A percentile compares a stretch with the other conserved stretches of the same genome.
These are phyloP conservation scores for Trichopus zeylanicus DNA, from an alignment of 116 monocot genomes.

Conservation along the genomic window DNA sequence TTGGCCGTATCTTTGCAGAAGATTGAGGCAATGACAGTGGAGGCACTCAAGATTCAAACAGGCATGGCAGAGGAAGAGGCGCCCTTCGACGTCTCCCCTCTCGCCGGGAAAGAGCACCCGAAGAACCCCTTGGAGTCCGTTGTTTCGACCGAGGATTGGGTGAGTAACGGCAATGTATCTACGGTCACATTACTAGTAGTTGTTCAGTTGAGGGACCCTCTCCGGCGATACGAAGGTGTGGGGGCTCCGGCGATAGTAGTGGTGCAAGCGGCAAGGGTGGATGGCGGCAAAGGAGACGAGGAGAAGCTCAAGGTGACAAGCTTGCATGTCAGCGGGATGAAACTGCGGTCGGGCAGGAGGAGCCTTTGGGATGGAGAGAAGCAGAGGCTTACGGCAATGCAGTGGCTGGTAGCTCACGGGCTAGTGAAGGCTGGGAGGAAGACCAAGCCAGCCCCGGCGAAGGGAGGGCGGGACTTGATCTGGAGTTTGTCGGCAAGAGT, in stretches of 20 bases:
- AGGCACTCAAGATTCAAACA: constrained; percentile 80
- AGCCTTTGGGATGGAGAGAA: constrained; percentile 58
- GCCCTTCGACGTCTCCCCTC: constrained; percentile 72
- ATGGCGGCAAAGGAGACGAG: constrained; percentile 14
- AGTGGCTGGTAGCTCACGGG: constrained; percentile 86
- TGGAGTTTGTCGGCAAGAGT: constrained; percentile 85
- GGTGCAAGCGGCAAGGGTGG: constrained; percentile 44
- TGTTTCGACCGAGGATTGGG: constrained; percentile 36
- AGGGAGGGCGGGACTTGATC: constrained; percentile 27
- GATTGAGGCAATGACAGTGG: constrained; percentile 71
- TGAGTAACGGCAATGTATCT: neutral
- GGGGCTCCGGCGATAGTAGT: constrained; percentile 50
- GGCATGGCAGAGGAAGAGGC: constrained; percentile 71
- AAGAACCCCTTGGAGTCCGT: constrained; percentile 24
- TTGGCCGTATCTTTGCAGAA: constrained; percentile 60
- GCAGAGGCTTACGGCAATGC: constrained; percentile 72
- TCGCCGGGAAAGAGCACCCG: constrained; percentile 8
- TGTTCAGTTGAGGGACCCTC: constrained; percentile 66
- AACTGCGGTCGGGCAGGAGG: constrained; percentile 23
- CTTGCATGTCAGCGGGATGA: constrained; percentile 64
- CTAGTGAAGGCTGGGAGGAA: constrained; percentile 42
- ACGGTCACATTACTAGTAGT: constrained; percentile 31
- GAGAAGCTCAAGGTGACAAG: constrained; percentile 54
- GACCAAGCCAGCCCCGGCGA: constrained; percentile 11
- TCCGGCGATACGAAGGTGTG: constrained; percentile 67